These are phyloP conservation scores for Melanogaster broomeanus DNA, from an alignment of 768 basidiomycete genomes.

Conservation along the genomic window DNA sequence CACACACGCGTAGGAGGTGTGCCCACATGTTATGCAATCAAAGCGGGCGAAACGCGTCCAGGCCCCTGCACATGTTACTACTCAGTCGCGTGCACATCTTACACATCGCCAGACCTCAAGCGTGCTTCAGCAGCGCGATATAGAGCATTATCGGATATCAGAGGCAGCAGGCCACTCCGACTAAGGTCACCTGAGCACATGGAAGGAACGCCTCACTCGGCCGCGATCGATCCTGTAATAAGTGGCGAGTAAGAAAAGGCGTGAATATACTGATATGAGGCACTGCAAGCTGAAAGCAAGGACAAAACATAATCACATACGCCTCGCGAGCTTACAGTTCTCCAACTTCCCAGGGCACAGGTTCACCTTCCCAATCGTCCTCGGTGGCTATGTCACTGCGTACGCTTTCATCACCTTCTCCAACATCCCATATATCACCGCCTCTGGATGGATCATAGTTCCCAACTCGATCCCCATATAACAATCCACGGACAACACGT, in stretches of 20 bases:
- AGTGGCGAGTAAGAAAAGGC: slow-evolving; percentile 22
- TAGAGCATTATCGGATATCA: slow-evolving; percentile 2
- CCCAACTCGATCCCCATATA: slow-evolving; percentile 56
- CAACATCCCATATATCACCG: slow-evolving; percentile 76
- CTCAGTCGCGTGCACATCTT: slow-evolving; percentile 10
- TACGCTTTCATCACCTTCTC: slow-evolving; percentile 53
- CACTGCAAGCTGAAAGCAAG: slow-evolving; percentile 32
- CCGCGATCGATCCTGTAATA: slow-evolving; percentile 17
- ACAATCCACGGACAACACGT: slow-evolving; percentile 55
- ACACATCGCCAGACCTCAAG: slow-evolving; percentile 17
- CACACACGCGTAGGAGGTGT: slow-evolving; percentile 30
- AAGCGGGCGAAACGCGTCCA: slow-evolving; percentile 9
- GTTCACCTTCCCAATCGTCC: slow-evolving; percentile 75
- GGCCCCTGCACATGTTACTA: slow-evolving; percentile 5
- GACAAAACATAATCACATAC: slow-evolving; percentile 32
- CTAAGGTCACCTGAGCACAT: slow-evolving; percentile 21
- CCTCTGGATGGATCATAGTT: slow-evolving; percentile 66
- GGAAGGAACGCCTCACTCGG: slow-evolving; percentile 21
- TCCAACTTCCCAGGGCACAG: slow-evolving; percentile 79
- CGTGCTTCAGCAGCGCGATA: slow-evolving; percentile 10
- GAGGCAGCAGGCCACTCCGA: slow-evolving; percentile 2
- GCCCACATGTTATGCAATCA: slow-evolving; percentile 17
- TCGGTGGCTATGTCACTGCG: slow-evolving; percentile 53
- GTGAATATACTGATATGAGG: slow-evolving; percentile 33
- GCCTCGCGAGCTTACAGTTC: slow-evolving; percentile 52